phyloP scores from a whole-genome alignment of 345 rosid species.

The Gossypium rotundifolium region DNA sequence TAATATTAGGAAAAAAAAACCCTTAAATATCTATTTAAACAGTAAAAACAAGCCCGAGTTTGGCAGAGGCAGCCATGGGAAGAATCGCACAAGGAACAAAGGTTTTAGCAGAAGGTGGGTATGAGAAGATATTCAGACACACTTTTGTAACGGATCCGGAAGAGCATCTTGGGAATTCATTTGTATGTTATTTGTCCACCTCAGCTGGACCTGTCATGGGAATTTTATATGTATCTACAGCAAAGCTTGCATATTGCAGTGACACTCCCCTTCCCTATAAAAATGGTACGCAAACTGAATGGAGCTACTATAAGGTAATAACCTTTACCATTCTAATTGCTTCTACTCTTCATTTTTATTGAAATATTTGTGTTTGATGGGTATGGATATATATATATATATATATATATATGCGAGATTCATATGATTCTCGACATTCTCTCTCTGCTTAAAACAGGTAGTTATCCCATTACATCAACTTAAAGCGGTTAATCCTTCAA shows the following conservation, averaged over 20 bases:
- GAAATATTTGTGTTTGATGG: not conserved
- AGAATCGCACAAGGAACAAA: slow-evolving; percentile 74
- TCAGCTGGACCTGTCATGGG: slow-evolving; percentile 90
- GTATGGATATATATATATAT: not conserved
- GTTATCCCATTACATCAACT: slow-evolving; percentile 47
- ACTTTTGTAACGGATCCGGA: slow-evolving; percentile 66
- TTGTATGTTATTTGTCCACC: slow-evolving; percentile 70
- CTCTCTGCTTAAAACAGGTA: slow-evolving; percentile 28
- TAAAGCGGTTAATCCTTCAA: not conserved
- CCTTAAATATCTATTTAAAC: slow-evolving; percentile 5
- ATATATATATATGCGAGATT: not conserved
- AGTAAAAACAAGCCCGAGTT: slow-evolving; percentile 74
- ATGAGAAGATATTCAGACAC: slow-evolving; percentile 60
- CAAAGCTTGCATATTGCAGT: slow-evolving; percentile 63
- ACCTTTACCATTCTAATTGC: not conserved
- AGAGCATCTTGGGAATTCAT: slow-evolving; percentile 49
- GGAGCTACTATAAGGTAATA: slow-evolving; percentile 74
- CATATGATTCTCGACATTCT: not conserved
- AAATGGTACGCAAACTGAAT: slow-evolving; percentile 25
- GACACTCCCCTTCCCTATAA: slow-evolving; percentile 60
- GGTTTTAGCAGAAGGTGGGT: slow-evolving; percentile 76
- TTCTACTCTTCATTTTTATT: not conserved
- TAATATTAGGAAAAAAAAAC: no score
- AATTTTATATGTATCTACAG: slow-evolving; percentile 51
- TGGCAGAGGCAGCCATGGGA: slow-evolving; percentile 78